Evolutionary conservation across 352 stramenopile species (phyloP), one percentile per base, ranked within the genome.

Genomic region (Thraustotheca clavata): DNA sequence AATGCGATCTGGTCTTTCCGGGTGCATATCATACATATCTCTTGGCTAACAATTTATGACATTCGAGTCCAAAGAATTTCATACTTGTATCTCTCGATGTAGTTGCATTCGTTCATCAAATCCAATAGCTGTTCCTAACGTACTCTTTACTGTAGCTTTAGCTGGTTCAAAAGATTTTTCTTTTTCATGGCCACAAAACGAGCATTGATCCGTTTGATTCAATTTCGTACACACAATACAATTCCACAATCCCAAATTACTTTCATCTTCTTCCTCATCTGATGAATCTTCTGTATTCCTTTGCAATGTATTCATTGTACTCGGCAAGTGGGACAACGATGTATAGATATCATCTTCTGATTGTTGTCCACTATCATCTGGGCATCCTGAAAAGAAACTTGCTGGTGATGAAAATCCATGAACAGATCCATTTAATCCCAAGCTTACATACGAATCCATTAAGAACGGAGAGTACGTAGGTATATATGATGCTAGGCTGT

Each of bases 321-420:
- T 65, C 1, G 57, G 57, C 9, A 65, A 46, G 43, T 65, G 57
- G 16, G 57, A 65, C n/a, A 65, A 65, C 57, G 57, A 54, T n/a
- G 41, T 65, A 46, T 65, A 65, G 3, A 65, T 52, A 46, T 65
- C 57, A 46, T 65, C 57, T 11, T 65, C 57, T 14, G 52, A 40
- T 18, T 40, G 32, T 54, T 4, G 8, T 22, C 18, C 41, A 31
- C 39, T n/a, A 49, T 61, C 39, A 29, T 65, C 57, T 8, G 57
- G 38, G 12, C 31, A 39, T 18, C 57, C 57, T 46, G 57, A 65
- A 24, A 65, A 65, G 47, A 65, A 65, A 22, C 57, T 65, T 11
- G 36, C 57, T 9, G 39, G 35, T 22, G 57, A 54, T 1, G 57
- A 65, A 8, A 49, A 40, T 18, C 57, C 57, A 49, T 54, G 52